A percentile compares a stretch with the other conserved stretches of the same genome.
These are phyloP conservation scores for Abrus pulchellus DNA, from an alignment of 306 rosid species.

Conservation along the genomic window DNA sequence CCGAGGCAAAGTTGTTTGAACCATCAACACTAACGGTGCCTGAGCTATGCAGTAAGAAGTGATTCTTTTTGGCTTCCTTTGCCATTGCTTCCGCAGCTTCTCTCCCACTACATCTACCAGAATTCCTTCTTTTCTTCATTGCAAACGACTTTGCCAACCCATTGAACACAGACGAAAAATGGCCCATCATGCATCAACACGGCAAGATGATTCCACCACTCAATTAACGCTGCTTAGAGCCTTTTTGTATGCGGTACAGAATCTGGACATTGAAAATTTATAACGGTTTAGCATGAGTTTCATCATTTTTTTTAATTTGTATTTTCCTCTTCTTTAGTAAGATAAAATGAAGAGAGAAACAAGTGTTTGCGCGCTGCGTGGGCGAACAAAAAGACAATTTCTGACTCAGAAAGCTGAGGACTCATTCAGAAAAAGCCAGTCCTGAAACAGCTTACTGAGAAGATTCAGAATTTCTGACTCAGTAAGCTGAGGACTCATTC, in stretches of 20 bases:
- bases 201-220: conserved; percentile 21
- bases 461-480: conserved; percentile 55
- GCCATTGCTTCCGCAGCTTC: conserved; percentile 82
- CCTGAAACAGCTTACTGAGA: conserved; percentile 46
- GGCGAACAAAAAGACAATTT: not conserved
- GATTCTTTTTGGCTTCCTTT: conserved; percentile 78
- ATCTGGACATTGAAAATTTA: conserved; percentile 47
- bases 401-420: conserved; percentile 59
- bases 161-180: conserved; percentile 72
- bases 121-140: conserved; percentile 56
- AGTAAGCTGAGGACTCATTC: conserved; percentile 50
- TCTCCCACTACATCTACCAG: conserved; percentile 55
- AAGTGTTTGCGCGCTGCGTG: too few species aligned
- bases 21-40: conserved; percentile 63
- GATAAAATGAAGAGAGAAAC: not conserved
- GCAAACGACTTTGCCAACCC: conserved; percentile 69
- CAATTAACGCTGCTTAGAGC: not conserved
- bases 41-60: conserved; percentile 58
- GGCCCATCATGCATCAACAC: conserved; percentile 75
- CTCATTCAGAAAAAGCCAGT: conserved; percentile 35
- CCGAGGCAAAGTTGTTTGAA: conserved; percentile 77
- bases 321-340: not conserved
- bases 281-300: conserved; percentile 38
- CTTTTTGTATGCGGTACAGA: conserved; percentile 26
- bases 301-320: not conserved